Percentiles rank a stretch among this genome's conserved stretches.
phyloP scores from a whole-genome alignment of 2,329 filamentous ascomycete species.

The Pseudopithomyces chartarum region DNA sequence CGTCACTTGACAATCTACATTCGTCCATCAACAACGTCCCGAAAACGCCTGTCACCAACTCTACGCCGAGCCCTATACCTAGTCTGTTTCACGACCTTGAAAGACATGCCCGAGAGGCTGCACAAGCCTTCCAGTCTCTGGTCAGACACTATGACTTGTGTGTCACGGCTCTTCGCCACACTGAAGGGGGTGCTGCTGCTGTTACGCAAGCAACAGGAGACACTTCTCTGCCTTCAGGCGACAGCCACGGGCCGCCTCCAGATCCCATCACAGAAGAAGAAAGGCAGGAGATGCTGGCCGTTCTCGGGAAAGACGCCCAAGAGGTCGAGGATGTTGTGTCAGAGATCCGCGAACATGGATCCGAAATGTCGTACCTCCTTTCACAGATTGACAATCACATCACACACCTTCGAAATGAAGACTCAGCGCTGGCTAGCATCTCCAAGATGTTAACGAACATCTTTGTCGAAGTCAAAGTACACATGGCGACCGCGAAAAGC shows the following conservation, averaged over 20 bases:
- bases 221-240: conserved; percentile 30
- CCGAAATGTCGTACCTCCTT: conserved; percentile 76
- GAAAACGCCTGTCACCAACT: conserved; percentile 31
- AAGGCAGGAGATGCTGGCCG: conserved; percentile 78
- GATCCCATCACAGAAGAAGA: conserved; percentile 78
- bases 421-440: conserved; percentile 64
- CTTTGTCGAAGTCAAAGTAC: conserved; percentile 66
- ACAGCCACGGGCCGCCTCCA: conserved; percentile 52
- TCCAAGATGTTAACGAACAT: conserved; percentile 71
- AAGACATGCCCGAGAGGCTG: conserved; percentile 79
- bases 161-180: conserved; percentile 87
- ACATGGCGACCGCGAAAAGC: conserved; percentile 67
- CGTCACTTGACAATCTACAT: conserved; percentile 61
- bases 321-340: conserved; percentile 67
- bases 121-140: conserved; percentile 76
- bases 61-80: conserved; percentile 49
- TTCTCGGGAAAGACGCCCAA: conserved; percentile 72
- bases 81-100: conserved; percentile 62
- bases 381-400: conserved; percentile 67
- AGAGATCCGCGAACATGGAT: conserved; percentile 74
- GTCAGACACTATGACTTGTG: conserved; percentile 92
- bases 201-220: conserved; percentile 50
- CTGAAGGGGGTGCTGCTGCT: conserved; percentile 65
- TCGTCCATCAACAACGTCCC: conserved; percentile 42
- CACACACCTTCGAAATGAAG: conserved; percentile 59